Percentiles rank a stretch among this genome's conserved stretches.
These are phyloP conservation scores for Chytridium lagenaria DNA, from an alignment of 371 early-diverging fungal genomes.

Conservation along the genomic window DNA sequence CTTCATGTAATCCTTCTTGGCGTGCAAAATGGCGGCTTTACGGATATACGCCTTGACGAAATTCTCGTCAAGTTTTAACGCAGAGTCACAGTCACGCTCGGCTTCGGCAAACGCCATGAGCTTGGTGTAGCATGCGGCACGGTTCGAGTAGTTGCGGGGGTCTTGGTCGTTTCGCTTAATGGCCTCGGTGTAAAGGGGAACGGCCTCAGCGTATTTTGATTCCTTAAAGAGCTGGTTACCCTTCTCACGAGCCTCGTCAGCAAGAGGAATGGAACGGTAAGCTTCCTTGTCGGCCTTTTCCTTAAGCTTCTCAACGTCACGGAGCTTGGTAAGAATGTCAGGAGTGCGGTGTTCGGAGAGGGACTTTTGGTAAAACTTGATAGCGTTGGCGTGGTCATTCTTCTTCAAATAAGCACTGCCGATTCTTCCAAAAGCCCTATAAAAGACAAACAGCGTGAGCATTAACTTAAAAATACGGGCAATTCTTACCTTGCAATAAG, in stretches of 20 bases:
- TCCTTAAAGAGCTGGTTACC: conserved; percentile 95
- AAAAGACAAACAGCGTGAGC: conserved; percentile 34
- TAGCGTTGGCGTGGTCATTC: conserved; percentile 82
- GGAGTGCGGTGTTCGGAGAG: conserved; percentile 95
- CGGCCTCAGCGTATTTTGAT: conserved; percentile 86
- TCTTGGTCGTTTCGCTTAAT: conserved; percentile 95
- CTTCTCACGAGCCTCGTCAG: conserved; percentile 90
- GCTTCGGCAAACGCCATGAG: conserved; percentile 94
- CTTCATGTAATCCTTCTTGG: conserved; percentile 87
- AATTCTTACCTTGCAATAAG: conserved; percentile 70
- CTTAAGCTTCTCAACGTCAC: conserved; percentile 84
- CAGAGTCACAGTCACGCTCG: conserved; percentile 91
- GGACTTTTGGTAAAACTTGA: conserved; percentile 90
- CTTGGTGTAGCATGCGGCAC: conserved; percentile 96
- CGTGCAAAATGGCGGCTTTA: conserved; percentile 90
- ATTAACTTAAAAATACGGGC: neutral
- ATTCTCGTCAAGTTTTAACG: conserved; percentile 83
- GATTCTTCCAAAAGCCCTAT: conserved; percentile 84
- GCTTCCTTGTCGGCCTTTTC: conserved; percentile 80
- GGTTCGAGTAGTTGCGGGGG: conserved; percentile 91
- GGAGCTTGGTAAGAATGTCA: conserved; percentile 88
- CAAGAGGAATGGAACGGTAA: conserved; percentile 81
- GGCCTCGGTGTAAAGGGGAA: conserved; percentile 94
- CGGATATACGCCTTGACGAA: conserved; percentile 97
- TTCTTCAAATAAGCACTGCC: conserved; percentile 87